Conservation (phyloP, 257 asterid species). For the Datura wrightii region DNA sequence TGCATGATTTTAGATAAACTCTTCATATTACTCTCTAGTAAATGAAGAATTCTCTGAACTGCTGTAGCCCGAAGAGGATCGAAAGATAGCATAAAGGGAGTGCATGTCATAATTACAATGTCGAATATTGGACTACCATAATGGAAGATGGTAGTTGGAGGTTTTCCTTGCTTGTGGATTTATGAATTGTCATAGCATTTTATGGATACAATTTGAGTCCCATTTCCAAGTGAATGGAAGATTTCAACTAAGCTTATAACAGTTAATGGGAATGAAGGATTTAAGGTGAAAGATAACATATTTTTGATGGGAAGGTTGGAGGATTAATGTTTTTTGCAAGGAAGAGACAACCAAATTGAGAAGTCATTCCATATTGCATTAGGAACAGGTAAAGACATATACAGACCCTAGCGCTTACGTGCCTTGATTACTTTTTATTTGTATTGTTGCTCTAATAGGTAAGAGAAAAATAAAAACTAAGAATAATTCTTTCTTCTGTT, state of each 20-base stretch:
- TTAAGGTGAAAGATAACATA: background rate
- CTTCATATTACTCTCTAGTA: background rate
- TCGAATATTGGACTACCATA: constrained; percentile 12
- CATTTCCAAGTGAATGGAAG: background rate
- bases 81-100: background rate
- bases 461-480: background rate
- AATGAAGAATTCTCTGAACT: background rate
- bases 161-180: background rate
- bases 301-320: background rate
- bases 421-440: background rate
- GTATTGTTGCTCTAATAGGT: background rate
- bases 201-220: background rate
- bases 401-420: background rate
- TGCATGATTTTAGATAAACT: background rate
- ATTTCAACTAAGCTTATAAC: background rate
- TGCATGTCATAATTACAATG: background rate
- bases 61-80: background rate
- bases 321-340: background rate
- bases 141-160: background rate
- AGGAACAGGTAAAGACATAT: background rate
- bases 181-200: background rate
- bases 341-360: background rate
- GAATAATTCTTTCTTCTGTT: background rate
- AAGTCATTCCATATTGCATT: background rate
- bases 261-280: background rate